Evolutionary conservation across 139 green algal species (phyloP), one percentile per base, ranked within the genome.

Genomic region (Coelastrella sp.): DNA sequence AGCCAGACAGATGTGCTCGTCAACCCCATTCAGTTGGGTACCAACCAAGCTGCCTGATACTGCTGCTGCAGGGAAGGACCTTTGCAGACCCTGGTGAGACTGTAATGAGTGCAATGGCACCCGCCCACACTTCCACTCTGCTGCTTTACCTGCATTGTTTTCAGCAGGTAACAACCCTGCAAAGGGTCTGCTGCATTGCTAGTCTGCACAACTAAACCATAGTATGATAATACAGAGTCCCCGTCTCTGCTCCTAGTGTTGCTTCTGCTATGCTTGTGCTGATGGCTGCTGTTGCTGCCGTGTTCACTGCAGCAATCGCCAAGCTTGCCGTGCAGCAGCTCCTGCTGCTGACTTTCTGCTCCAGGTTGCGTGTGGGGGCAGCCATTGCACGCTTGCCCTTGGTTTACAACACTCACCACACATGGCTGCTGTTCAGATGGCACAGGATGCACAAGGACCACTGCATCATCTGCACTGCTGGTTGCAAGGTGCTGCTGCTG

Each of bases 121-220:
- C 59, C 85, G 27, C 57, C 59, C n/a, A 61, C 58, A 22, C 73
- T 20, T 3, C 68, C 70, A 25, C 63, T 78, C 7, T 68, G 57
- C 57, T 82, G 84, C 25, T 78, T 87, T 11, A 86, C 49, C 82
- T 87, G 82, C 84, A 82, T 80, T 61, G 84, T 88, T 66, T 88
- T 83, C 70, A 90, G 74, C 85, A 90, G 74, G 73, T 90, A 90
- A 58, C 85, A 90, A 25, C 85, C 85, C 58, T 90, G 73, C 24
- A 90, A 22, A 24, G 25, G 61, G 20, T 90, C 85, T 9, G 49
- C 56, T 22, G 22, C 27, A 65, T 84, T 78, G 7, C 73, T 59
- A 8, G n/a, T 65, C 85, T 90, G 85, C 56, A 84, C 85, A 19
- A 90, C 85, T 6, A 90, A 27, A 8, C 85, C 85, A 60, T 84